A percentile compares a stretch with the other conserved stretches of the same genome.
phyloP scores from a whole-genome alignment of 352 stramenopile species.

The Pythium phragmiticola region DNA sequence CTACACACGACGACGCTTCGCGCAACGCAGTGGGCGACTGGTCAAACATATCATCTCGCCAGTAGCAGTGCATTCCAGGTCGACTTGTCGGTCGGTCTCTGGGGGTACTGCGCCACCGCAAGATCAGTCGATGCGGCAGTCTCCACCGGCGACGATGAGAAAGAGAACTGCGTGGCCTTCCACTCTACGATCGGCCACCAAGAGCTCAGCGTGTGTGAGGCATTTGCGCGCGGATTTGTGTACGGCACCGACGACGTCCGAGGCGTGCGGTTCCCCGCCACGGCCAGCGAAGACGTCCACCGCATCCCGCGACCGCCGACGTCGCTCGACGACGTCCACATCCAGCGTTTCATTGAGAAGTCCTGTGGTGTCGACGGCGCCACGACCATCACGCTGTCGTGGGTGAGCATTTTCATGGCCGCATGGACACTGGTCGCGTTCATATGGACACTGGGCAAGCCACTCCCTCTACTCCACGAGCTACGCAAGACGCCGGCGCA shows the following conservation, averaged over 20 bases:
- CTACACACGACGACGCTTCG: slow-evolving; percentile 12
- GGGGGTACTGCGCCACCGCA: slow-evolving; percentile 28
- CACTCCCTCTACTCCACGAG: background rate
- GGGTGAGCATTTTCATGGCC: slow-evolving; percentile 11
- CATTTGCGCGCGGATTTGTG: slow-evolving; percentile 25
- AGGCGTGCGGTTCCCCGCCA: slow-evolving; percentile 19
- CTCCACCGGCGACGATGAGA: background rate
- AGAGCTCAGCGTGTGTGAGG: slow-evolving; percentile 26
- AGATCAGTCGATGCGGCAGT: slow-evolving; percentile 5
- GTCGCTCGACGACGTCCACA: slow-evolving; percentile 25
- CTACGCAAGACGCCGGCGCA: slow-evolving; percentile 5
- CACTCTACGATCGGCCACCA: slow-evolving; percentile 15
- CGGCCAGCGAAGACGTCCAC: slow-evolving; percentile 17
- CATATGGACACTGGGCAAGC: slow-evolving; percentile 18
- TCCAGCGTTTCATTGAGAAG: slow-evolving; percentile 29
- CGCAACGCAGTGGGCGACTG: slow-evolving; percentile 20
- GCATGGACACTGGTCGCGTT: slow-evolving; percentile 16
- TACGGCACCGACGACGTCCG: slow-evolving; percentile 31
- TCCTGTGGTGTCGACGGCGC: slow-evolving; percentile 22
- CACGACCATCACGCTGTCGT: slow-evolving; percentile 14
- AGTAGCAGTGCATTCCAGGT: slow-evolving; percentile 28
- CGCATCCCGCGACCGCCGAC: slow-evolving; percentile 25
- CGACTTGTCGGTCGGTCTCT: slow-evolving; percentile 23
- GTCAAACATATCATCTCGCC: slow-evolving; percentile 25
- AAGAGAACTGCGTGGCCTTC: slow-evolving; percentile 23